These are phyloP conservation scores for Ophiocordyceps australis DNA, from an alignment of 2,329 filamentous ascomycete species.

Conservation along the genomic window DNA sequence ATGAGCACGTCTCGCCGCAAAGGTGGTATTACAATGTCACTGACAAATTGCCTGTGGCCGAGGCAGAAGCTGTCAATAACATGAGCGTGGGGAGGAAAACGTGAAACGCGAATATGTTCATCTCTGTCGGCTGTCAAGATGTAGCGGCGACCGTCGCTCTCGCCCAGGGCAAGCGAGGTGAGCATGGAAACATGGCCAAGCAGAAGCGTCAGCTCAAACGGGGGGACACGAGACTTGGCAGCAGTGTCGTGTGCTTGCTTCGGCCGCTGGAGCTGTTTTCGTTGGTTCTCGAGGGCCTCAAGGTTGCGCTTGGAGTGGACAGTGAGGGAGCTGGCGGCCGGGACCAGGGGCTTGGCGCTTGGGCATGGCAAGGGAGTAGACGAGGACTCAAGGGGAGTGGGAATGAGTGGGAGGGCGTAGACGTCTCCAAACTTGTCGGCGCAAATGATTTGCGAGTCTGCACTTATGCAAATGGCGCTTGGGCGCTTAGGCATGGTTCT, in stretches of 20 bases:
- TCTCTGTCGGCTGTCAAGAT: constrained; percentile 39
- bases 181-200: constrained; percentile 94
- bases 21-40: constrained; percentile 48
- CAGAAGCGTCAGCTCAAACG: constrained; percentile 60
- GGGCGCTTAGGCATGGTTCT: constrained; percentile 83
- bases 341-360: constrained; percentile 16
- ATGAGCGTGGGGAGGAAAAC: constrained; percentile 65
- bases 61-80: constrained; percentile 82
- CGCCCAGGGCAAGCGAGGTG: constrained; percentile 48
- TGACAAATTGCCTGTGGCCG: constrained; percentile 75
- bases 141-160: constrained; percentile 22
- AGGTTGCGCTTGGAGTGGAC: constrained; percentile 48
- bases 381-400: constrained; percentile 6
- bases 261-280: constrained; percentile 21
- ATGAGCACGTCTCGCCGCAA: constrained; percentile 44
- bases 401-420: constrained; percentile 58
- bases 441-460: constrained; percentile 56
- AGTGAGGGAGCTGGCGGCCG: constrained; percentile 37
- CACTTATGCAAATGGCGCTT: constrained; percentile 53
- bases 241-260: constrained; percentile 8
- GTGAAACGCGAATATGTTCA: constrained; percentile 72
- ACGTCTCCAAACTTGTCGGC: constrained; percentile 97
- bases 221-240: constrained; percentile 16
- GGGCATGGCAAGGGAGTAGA: constrained; percentile 4
- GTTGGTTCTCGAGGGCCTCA: constrained; percentile 39